phyloP scores from a whole-genome alignment of 345 rosid species.

The Aethionema arabicum region DNA sequence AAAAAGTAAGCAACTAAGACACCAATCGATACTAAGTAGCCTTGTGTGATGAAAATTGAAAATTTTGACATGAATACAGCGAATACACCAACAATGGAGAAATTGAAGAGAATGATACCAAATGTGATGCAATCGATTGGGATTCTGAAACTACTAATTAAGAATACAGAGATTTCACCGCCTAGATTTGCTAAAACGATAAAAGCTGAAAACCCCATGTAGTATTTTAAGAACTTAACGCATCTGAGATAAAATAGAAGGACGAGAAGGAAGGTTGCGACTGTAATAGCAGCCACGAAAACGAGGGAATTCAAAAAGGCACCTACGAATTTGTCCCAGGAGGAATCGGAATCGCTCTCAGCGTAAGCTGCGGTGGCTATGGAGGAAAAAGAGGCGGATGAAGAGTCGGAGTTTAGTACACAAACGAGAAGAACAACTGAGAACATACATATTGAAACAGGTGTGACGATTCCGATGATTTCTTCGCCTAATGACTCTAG shows the following conservation, averaged over 20 bases:
- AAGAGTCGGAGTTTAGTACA: slow-evolving; percentile 52
- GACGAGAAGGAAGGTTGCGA: slow-evolving; percentile 73
- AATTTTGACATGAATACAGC: slow-evolving; percentile 87
- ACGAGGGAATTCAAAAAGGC: slow-evolving; percentile 80
- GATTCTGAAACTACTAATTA: slow-evolving; percentile 52
- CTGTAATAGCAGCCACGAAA: slow-evolving; percentile 72
- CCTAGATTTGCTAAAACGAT: slow-evolving; percentile 76
- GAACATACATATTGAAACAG: slow-evolving; percentile 89
- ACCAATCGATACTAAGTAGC: slow-evolving; percentile 79
- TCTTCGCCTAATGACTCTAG: slow-evolving; percentile 76
- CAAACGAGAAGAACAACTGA: slow-evolving; percentile 79
- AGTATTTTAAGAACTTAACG: slow-evolving; percentile 61
- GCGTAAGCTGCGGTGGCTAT: slow-evolving; percentile 80
- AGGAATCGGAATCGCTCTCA: slow-evolving; percentile 68
- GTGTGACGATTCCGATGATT: slow-evolving; percentile 72
- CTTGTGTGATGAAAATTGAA: slow-evolving; percentile 83
- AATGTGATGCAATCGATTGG: slow-evolving; percentile 71
- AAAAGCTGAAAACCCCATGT: slow-evolving; percentile 90
- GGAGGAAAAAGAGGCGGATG: slow-evolving; percentile 47
- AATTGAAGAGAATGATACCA: slow-evolving; percentile 57
- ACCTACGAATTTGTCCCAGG: slow-evolving; percentile 81
- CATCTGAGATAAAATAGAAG: slow-evolving; percentile 86
- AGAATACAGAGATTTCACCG: slow-evolving; percentile 62
- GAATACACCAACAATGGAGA: slow-evolving; percentile 79
- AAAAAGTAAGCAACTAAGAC: slow-evolving; percentile 91